Conservation (phyloP, 2,329 filamentous ascomycete species). For the Phyllosticta capitalensis region DNA sequence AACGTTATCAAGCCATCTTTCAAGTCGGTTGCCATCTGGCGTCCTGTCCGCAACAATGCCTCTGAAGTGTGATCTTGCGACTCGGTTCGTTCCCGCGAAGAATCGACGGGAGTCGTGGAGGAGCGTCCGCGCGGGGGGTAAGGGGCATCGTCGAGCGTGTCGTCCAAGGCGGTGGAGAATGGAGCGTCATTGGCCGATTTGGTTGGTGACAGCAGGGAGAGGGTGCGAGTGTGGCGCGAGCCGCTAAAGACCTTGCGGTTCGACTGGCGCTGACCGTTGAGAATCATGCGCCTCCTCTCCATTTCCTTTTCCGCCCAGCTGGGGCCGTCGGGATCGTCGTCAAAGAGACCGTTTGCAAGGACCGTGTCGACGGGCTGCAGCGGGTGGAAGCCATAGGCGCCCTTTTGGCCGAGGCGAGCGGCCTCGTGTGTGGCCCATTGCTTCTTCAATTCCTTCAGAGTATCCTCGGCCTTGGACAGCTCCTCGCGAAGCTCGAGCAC, state of each 20-base stretch:
- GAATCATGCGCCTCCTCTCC: conserved; percentile 62
- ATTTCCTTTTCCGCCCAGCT: conserved; percentile 49
- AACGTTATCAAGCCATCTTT: conserved; percentile 88
- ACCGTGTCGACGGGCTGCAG: conserved; percentile 44
- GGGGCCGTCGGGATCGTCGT: conserved; percentile 38
- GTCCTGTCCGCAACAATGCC: conserved; percentile 37
- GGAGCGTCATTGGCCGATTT: conserved; percentile 24
- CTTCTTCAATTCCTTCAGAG: conserved; percentile 68
- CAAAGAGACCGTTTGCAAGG: conserved; percentile 21
- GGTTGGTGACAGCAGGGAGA: conserved; percentile 73
- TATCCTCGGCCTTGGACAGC: conserved; percentile 68
- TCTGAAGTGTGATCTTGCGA: conserved; percentile 22
- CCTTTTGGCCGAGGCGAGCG: conserved; percentile 55
- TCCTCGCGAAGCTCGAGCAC: conserved; percentile 90
- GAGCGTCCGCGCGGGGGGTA: conserved; percentile 14
- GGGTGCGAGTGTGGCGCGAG: conserved; percentile 51
- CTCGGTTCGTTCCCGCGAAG: conserved; percentile 10
- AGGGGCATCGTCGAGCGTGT: conserved; percentile 15
- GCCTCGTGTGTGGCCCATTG: conserved; percentile 74
- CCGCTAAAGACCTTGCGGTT: conserved; percentile 54
- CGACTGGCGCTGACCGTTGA: conserved; percentile 41
- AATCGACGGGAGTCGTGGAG: conserved; percentile 25
- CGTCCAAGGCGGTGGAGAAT: conserved; percentile 27
- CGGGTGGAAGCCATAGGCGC: conserved; percentile 37
- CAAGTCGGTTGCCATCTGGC: conserved; percentile 82